A percentile compares a stretch with the other conserved stretches of the same genome.
Evolutionary conservation across 2,329 filamentous ascomycete species (phyloP).

Genomic region (Knufia petricola): DNA sequence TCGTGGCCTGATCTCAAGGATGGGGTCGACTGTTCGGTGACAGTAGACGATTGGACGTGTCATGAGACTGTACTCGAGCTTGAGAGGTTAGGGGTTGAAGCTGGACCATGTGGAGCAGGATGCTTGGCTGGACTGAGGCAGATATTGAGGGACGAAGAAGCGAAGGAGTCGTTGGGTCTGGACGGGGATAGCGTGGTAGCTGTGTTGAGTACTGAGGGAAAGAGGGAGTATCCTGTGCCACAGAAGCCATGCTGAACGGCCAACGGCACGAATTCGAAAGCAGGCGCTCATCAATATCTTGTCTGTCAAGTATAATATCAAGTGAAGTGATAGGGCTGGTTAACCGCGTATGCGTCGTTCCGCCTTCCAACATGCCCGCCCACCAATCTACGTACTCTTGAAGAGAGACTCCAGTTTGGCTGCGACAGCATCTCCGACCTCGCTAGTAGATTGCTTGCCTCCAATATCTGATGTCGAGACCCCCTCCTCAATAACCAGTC

Average conservation of each 20-base stretch:
- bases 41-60: conserved; percentile 53
- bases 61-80: conserved; percentile 43
- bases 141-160: conserved; percentile 30
- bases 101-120: conserved; percentile 34
- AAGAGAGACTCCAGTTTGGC: conserved; percentile 63
- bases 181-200: conserved; percentile 49
- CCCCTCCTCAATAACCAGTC: conserved; percentile 67
- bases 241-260: background rate
- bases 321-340: too few relatives aligned
- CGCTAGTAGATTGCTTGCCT: conserved; percentile 60
- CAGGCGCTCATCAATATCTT: too few relatives aligned
- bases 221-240: conserved; percentile 44
- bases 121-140: conserved; percentile 45
- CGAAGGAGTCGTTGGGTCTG: conserved; percentile 27
- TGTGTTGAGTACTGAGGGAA: conserved; percentile 57
- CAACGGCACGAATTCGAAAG: background rate
- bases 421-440: conserved; percentile 76
- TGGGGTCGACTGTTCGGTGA: conserved; percentile 52
- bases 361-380: too few relatives aligned
- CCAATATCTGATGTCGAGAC: conserved; percentile 77
- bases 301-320: too few relatives aligned
- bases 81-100: conserved; percentile 35
- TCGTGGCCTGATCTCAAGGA: conserved; percentile 53
- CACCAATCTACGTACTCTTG: conserved; percentile 26
- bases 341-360: too few relatives aligned